Evolutionary conservation across 169 alveolate species (phyloP).

Genomic region (Plasmodium gaboni): DNA sequence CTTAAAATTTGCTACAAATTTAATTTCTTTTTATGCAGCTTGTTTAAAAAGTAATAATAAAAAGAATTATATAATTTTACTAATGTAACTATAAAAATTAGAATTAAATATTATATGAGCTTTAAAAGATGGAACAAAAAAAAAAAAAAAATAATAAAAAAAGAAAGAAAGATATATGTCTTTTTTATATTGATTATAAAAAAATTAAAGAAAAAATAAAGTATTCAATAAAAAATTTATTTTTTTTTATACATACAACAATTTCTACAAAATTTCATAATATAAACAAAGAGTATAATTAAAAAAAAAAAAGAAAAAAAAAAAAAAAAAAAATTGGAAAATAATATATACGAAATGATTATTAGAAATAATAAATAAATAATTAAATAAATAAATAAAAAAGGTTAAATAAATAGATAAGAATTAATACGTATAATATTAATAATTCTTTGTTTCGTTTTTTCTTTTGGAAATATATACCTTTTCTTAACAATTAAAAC

Average conservation of each 20-base stretch:
- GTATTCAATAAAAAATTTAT: conserved; percentile 29
- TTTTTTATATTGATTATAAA: background rate
- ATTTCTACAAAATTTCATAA: conserved; percentile 26
- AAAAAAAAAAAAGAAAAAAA: conserved; percentile 9
- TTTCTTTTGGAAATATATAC: conserved; percentile 9
- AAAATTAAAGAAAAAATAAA: conserved; percentile 30
- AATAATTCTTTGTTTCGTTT: no score
- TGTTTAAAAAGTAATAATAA: conserved; percentile 44
- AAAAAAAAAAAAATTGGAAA: background rate
- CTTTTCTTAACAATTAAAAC: conserved; percentile 18
- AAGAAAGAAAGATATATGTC: no score
- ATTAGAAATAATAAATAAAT: background rate
- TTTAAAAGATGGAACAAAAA: conserved; percentile 10
- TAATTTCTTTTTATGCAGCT: no score
- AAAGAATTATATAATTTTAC: conserved; percentile 14
- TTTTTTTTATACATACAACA: conserved; percentile 55
- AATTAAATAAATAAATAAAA: background rate
- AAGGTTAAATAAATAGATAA: background rate
- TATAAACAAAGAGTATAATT: conserved; percentile 6
- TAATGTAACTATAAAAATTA: conserved; percentile 47
- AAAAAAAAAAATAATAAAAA: background rate
- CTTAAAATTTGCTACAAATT: no score
- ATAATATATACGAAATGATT: background rate
- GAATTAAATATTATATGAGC: background rate
- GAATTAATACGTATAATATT: background rate